Evolutionary conservation across 129 eudicot species (phyloP).

Genomic region (sunflower (Helianthus annuus)): DNA sequence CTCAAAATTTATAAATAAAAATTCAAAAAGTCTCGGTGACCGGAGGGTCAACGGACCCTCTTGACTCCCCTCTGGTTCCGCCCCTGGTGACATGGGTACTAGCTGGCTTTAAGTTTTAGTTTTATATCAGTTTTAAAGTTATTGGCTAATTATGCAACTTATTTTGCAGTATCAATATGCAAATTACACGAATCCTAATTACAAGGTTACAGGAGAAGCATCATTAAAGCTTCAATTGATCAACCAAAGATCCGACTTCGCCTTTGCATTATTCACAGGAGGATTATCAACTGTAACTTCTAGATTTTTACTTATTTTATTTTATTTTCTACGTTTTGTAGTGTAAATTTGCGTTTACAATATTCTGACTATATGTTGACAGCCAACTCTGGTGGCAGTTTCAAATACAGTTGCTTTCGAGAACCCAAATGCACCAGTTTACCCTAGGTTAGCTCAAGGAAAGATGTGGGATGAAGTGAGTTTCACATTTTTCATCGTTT

Average conservation of each 20-base stretch:
- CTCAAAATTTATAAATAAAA: no score
- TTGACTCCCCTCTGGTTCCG: no score
- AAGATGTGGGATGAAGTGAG: conserved; percentile 92
- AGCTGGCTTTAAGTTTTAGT: no score
- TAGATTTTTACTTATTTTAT: neutral
- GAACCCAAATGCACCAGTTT: conserved; percentile 90
- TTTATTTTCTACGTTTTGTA: neutral
- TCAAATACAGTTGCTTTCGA: conserved; percentile 73
- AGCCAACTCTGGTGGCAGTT: conserved; percentile 86
- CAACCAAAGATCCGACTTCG: conserved; percentile 80
- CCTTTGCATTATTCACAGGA: conserved; percentile 85
- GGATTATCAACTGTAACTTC: conserved; percentile 69
- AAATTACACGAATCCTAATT: conserved; percentile 65
- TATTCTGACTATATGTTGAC: conserved; percentile 27
- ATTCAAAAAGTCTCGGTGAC: no score
- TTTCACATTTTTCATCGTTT: neutral
- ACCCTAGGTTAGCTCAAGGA: conserved; percentile 97
- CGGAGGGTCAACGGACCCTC: no score
- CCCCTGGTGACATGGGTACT: neutral
- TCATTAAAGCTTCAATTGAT: conserved; percentile 75
- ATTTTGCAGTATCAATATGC: conserved; percentile 84
- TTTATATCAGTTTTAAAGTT: neutral
- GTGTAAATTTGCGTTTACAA: conserved; percentile 9
- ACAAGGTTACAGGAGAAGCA: conserved; percentile 67
- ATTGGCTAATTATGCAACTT: conserved; percentile 11